These are phyloP conservation scores for Auricularia sp. DNA, from an alignment of 768 basidiomycete genomes.

Conservation along the genomic window DNA sequence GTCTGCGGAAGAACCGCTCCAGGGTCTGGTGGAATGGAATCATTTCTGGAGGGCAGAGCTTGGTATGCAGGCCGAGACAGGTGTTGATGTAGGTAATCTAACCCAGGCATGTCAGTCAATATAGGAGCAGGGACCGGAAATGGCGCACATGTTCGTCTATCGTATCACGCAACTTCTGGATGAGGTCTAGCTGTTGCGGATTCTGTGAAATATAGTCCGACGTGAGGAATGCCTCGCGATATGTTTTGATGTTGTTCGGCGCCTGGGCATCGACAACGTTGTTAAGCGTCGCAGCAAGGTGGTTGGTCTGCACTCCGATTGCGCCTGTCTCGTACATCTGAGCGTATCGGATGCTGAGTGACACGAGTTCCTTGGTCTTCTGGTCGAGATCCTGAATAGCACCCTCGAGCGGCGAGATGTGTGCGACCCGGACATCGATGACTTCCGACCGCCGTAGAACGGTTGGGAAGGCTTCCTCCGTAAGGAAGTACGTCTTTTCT, in stretches of 20 bases:
- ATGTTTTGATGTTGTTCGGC: conserved; percentile 67
- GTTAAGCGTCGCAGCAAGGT: conserved; percentile 79
- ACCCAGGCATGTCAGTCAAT: background rate
- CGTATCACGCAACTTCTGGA: conserved; percentile 60
- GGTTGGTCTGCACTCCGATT: conserved; percentile 53
- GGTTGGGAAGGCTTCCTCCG: conserved; percentile 84
- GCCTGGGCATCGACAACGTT: conserved; percentile 73
- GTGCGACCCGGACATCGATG: conserved; percentile 52
- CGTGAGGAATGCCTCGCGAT: conserved; percentile 67
- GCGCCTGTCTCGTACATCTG: conserved; percentile 63
- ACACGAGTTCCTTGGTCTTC: conserved; percentile 68
- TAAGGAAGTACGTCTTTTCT: conserved; percentile 81
- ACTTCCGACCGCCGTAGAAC: conserved; percentile 86
- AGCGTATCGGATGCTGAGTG: conserved; percentile 59
- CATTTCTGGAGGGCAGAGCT: conserved; percentile 79
- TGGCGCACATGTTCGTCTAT: conserved; percentile 71
- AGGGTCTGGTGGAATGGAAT: conserved; percentile 86
- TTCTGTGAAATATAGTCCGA: conserved; percentile 56
- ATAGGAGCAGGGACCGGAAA: background rate
- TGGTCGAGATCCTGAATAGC: conserved; percentile 73
- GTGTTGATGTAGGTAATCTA: conserved; percentile 74
- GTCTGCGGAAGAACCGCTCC: conserved; percentile 74
- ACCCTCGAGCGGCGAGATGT: conserved; percentile 78
- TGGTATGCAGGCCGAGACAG: conserved; percentile 74
- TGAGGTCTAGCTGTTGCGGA: conserved; percentile 57